Percentiles rank a stretch among this genome's conserved stretches.
phyloP scores from a whole-genome alignment of 371 early-diverging fungal genomes.

The Syncephalastrum racemosum region DNA sequence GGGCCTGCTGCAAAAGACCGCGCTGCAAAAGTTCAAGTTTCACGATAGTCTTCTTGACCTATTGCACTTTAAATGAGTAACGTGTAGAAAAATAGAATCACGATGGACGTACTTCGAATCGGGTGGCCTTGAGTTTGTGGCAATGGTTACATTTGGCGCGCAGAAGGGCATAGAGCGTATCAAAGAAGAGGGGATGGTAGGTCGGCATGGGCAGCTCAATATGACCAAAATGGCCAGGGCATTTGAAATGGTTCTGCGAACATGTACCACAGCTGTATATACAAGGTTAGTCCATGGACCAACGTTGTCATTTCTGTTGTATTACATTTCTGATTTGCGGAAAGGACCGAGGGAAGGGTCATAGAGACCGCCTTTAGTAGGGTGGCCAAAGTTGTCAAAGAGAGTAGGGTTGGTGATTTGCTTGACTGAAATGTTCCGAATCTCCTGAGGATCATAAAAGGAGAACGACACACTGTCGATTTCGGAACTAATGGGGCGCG shows the following conservation, averaged over 20 bases:
- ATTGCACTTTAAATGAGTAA: too few species aligned
- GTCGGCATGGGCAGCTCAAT: constrained; percentile 97
- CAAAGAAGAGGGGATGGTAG: constrained; percentile 95
- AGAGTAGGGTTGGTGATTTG: constrained; percentile 88
- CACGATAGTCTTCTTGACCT: constrained; percentile 51
- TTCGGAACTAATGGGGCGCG: constrained; percentile 67
- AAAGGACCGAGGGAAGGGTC: constrained; percentile 97
- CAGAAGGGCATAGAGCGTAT: constrained; percentile 82
- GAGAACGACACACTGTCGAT: constrained; percentile 80
- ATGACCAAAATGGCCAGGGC: constrained; percentile 99
- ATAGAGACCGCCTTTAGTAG: constrained; percentile 93
- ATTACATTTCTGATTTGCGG: constrained; percentile 71
- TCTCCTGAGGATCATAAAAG: constrained; percentile 91
- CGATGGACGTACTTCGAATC: constrained; percentile 55
- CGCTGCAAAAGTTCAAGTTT: constrained; percentile 74
- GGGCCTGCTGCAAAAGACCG: constrained; percentile 83
- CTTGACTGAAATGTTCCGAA: constrained; percentile 92
- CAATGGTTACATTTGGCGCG: constrained; percentile 92
- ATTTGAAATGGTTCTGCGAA: constrained; percentile 76
- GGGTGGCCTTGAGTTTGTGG: constrained; percentile 79
- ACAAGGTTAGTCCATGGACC: not conserved
- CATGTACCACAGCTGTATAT: constrained; percentile 85
- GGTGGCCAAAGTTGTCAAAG: constrained; percentile 92
- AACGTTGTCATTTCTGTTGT: not conserved
- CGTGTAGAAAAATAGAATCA: not conserved